Percentiles rank a stretch among this genome's conserved stretches.
These are phyloP conservation scores for Penicillium soppii DNA, from an alignment of 495 filamentous ascomycete species.

Conservation along the genomic window DNA sequence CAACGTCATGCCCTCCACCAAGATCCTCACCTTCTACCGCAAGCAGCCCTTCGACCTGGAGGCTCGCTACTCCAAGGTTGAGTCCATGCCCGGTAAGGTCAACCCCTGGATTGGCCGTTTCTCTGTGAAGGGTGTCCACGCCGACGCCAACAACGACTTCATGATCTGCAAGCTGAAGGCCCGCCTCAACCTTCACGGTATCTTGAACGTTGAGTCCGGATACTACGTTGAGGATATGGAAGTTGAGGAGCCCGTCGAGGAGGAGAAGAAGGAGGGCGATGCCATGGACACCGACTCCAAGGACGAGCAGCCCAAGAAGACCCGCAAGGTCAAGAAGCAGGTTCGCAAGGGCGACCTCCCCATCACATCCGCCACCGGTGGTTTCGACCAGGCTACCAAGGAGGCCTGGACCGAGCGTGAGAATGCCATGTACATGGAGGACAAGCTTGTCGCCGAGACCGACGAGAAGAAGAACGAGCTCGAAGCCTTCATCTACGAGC, in stretches of 20 bases:
- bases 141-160: slow-evolving; percentile 84
- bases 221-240: slow-evolving; percentile 99
- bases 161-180: slow-evolving; percentile 99
- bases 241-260: slow-evolving; percentile 88
- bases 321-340: slow-evolving; percentile 98
- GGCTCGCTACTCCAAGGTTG: slow-evolving; percentile 86
- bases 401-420: slow-evolving; percentile 73
- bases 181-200: slow-evolving; percentile 91
- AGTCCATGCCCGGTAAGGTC: slow-evolving; percentile 84
- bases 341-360: slow-evolving; percentile 96
- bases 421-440: slow-evolving; percentile 89
- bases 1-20: slow-evolving; percentile 97
- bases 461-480: slow-evolving; percentile 99
- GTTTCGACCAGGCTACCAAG: slow-evolving; percentile 69
- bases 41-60: slow-evolving; percentile 97
- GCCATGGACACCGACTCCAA: slow-evolving; percentile 87
- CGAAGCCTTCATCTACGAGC: slow-evolving; percentile 93
- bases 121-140: slow-evolving; percentile 86
- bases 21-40: slow-evolving; percentile 99
- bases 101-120: slow-evolving; percentile 96
- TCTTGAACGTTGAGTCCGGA: slow-evolving; percentile 93
- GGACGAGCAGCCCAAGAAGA: slow-evolving; percentile 83
- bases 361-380: slow-evolving; percentile 76
- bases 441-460: slow-evolving; percentile 97
- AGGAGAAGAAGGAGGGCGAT: slow-evolving; percentile 67